Conservation (phyloP, 352 stramenopile genomes). For the Peronospora destructor region DNA sequence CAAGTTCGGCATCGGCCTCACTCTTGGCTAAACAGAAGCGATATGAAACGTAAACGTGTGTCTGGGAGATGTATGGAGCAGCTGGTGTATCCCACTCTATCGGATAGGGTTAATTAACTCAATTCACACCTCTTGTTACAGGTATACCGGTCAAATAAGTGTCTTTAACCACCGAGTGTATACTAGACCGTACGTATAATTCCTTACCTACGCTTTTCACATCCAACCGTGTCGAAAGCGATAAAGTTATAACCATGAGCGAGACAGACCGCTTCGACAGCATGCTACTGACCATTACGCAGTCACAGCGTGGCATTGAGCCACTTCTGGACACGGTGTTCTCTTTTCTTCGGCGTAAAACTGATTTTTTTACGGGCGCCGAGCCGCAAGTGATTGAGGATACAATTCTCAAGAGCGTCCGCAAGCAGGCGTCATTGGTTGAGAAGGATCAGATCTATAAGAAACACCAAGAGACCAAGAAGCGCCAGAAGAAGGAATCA, state of each 20-base stretch:
- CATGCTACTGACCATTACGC: slow-evolving; percentile 95
- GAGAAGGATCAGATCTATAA: slow-evolving; percentile 74
- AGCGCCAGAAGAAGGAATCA: slow-evolving; percentile 54
- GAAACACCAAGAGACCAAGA: slow-evolving; percentile 77
- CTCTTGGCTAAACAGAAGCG: slow-evolving; percentile 56
- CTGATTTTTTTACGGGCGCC: slow-evolving; percentile 96
- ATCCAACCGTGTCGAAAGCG: slow-evolving; percentile 3
- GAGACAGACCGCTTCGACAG: slow-evolving; percentile 87
- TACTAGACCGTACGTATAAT: no score
- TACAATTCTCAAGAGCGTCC: slow-evolving; percentile 84
- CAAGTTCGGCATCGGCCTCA: slow-evolving; percentile 88
- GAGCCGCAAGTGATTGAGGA: slow-evolving; percentile 63
- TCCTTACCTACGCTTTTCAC: background rate
- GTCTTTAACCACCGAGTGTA: no score
- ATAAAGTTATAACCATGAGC: slow-evolving; percentile 33
- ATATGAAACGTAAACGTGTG: slow-evolving; percentile 17
- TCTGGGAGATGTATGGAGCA: slow-evolving; percentile 17
- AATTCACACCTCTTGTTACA: slow-evolving; percentile 24
- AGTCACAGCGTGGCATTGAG: slow-evolving; percentile 96
- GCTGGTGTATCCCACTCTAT: background rate
- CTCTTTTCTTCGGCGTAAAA: slow-evolving; percentile 97
- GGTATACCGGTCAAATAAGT: no score
- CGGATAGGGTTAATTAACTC: slow-evolving; percentile 8
- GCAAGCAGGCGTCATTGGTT: slow-evolving; percentile 87
- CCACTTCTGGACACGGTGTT: slow-evolving; percentile 97